Conservation (phyloP, 225 moss, liverwort and hornwort genomes). For the Straminergon stramineum region DNA sequence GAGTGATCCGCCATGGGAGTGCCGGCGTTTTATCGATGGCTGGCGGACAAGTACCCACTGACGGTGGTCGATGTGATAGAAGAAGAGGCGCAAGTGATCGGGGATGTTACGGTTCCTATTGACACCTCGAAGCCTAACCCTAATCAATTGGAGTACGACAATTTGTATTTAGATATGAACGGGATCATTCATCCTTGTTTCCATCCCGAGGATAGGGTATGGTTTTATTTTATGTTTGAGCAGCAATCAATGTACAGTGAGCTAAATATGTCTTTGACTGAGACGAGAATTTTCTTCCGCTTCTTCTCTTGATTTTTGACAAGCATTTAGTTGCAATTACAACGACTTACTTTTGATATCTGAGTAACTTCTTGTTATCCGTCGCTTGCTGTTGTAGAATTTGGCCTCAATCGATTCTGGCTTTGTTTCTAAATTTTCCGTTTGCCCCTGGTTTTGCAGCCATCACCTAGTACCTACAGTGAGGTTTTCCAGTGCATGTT, state of each 20-base stretch:
- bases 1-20: conserved; percentile 62
- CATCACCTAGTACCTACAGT: conserved; percentile 77
- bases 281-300: neutral
- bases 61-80: conserved; percentile 91
- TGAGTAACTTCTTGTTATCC: neutral
- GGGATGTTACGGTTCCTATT: conserved; percentile 69
- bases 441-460: conserved; percentile 36
- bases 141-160: conserved; percentile 89
- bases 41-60: conserved; percentile 95
- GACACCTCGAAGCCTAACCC: conserved; percentile 89
- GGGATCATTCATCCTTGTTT: conserved; percentile 99
- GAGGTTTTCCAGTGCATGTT: conserved; percentile 92
- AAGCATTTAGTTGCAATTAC: neutral
- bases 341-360: neutral
- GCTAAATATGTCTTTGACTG: neutral
- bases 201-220: conserved; percentile 96
- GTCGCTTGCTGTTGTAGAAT: neutral
- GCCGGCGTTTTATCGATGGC: conserved; percentile 93
- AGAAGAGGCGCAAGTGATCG: conserved; percentile 86
- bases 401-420: neutral
- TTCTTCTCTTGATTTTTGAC: neutral
- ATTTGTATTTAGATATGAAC: conserved; percentile 97
- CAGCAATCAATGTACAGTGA: neutral
- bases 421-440: neutral
- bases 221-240: neutral